These are phyloP conservation scores for Sextonia rubra DNA, from an alignment of 164 flowering plant species.

Conservation along the genomic window DNA sequence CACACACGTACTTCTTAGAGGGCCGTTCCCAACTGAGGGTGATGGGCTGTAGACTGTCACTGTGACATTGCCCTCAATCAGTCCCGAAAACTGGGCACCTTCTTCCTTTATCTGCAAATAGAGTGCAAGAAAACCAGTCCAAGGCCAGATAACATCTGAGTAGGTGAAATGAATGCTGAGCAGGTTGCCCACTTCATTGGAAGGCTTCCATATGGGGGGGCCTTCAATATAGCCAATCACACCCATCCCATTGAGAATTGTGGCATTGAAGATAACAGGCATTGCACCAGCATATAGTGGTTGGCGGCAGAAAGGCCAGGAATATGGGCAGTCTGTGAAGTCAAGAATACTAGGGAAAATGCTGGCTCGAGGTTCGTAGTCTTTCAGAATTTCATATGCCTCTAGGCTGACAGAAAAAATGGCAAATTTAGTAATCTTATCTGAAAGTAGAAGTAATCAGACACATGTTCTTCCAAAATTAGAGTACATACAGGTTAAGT, in stretches of 20 bases:
- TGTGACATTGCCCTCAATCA: slow-evolving; percentile 88
- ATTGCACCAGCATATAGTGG: slow-evolving; percentile 99
- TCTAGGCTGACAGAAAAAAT: slow-evolving; percentile 59
- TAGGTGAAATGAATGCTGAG: slow-evolving; percentile 81
- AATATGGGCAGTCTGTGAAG: slow-evolving; percentile 85
- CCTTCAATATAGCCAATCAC: slow-evolving; percentile 80
- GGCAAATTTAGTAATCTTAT: slow-evolving; percentile 17
- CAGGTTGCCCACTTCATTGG: slow-evolving; percentile 77
- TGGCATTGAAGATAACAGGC: slow-evolving; percentile 93
- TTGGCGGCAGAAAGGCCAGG: slow-evolving; percentile 99
- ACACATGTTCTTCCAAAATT: neutral
- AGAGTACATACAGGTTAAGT: slow-evolving; percentile 81
- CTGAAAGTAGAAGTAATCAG: neutral
- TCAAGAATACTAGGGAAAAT: slow-evolving; percentile 88
- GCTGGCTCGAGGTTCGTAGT: slow-evolving; percentile 86
- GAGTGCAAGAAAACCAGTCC: slow-evolving; percentile 95
- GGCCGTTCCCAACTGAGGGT: slow-evolving; percentile 53
- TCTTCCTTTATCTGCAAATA: slow-evolving; percentile 98
- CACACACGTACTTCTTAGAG: slow-evolving; percentile 55
- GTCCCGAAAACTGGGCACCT: slow-evolving; percentile 80
- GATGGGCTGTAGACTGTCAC: slow-evolving; percentile 78
- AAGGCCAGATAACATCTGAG: slow-evolving; percentile 94
- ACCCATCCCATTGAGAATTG: slow-evolving; percentile 97
- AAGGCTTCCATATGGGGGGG: slow-evolving; percentile 86
- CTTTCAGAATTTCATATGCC: slow-evolving; percentile 85